Percentiles rank a stretch among this genome's conserved stretches.
Evolutionary conservation across 1,284 basidiomycete genomes (phyloP).

Genomic region (Rhizopogon parksii): DNA sequence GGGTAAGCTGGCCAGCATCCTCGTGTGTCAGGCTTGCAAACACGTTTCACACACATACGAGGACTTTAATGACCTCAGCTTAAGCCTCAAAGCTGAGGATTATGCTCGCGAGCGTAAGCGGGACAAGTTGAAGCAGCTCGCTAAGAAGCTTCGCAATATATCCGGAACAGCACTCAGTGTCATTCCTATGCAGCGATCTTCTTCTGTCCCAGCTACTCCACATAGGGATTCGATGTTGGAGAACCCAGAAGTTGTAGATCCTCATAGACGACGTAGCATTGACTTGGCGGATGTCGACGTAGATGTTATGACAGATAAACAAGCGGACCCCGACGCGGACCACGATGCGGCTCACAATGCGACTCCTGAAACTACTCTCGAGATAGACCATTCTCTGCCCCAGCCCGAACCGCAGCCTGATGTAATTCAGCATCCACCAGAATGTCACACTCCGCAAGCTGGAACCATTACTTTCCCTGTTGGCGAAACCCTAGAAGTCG

Average conservation of each 20-base stretch:
- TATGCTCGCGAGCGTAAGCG: conserved; percentile 61
- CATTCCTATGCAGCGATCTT: conserved; percentile 35
- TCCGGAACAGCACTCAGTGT: conserved; percentile 24
- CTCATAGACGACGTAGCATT: conserved; percentile 35
- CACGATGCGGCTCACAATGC: conserved; percentile 3
- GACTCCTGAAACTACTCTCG: conserved; percentile 6
- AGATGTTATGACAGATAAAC: conserved; percentile 5
- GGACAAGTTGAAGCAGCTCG: conserved; percentile 64
- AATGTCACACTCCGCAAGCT: conserved; percentile 11
- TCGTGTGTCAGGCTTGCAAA: conserved; percentile 92
- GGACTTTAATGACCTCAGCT: conserved; percentile 88
- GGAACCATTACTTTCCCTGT: conserved; percentile 4
- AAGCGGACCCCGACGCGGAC: conserved; percentile 6
- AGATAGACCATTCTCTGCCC: conserved; percentile 7
- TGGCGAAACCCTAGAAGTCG: background rate
- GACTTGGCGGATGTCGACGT: conserved; percentile 32
- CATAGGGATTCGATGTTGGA: conserved; percentile 19
- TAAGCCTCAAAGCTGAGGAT: conserved; percentile 79
- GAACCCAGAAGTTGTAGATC: conserved; percentile 20
- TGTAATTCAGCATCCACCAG: conserved; percentile 4
- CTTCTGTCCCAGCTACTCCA: conserved; percentile 48
- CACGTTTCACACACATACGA: conserved; percentile 86
- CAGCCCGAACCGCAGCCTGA: background rate
- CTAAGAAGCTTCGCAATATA: conserved; percentile 49
- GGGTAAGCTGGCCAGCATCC: conserved; percentile 79